Evolutionary conservation across 495 filamentous ascomycete species (phyloP), one percentile per base, ranked within the genome.

Genomic region (Rhypophila decipiens): DNA sequence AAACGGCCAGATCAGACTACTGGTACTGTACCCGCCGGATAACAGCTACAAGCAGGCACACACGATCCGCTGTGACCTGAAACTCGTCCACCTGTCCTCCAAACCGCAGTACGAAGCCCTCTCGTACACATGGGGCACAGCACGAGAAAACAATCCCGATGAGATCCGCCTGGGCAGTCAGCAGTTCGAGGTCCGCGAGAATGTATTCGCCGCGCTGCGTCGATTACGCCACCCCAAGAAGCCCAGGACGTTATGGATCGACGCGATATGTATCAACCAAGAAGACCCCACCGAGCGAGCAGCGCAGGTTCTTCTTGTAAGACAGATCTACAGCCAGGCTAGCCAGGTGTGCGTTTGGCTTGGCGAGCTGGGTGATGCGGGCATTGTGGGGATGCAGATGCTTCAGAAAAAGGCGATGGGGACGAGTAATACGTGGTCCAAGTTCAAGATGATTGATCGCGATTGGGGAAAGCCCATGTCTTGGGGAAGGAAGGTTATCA

Each of bases 181-280:
- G 7, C 7, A 31, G 27, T 13, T 31, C 7, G 7, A 7, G 27
- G 27, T 31, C 27, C 13, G 27, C 7, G 27, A 41, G 20, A 41
- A 41, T 22, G 39, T 21, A 11, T 17, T 11, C n/a, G 39, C 39
- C 1, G 39, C 39, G 19, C 39, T 41, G 15, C 39, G 39, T 10
- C 39, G 39, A 11, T 21, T 41, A 10, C n/a, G 39, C 11, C 39
- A 10, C 39, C 8, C 20, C n/a, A 41, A n/a, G 17, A 22, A 20
- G 8, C 39, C 15, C 9, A 17, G 39, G 9, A 15, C 12, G 19
- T 7, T 46, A 4, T 46, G 44, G 44, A 29, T 46, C 2, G 44
- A 46, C 44, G 21, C 22, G 13, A 13, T 45, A 3, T 45, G 42
- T 20, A 45, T 45, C 42, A 35, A 45, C 42, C 42, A 46, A 20